Evolutionary conservation across 2,329 filamentous ascomycete genomes (phyloP).

Genomic region (Colletotrichum zoysiae): DNA sequence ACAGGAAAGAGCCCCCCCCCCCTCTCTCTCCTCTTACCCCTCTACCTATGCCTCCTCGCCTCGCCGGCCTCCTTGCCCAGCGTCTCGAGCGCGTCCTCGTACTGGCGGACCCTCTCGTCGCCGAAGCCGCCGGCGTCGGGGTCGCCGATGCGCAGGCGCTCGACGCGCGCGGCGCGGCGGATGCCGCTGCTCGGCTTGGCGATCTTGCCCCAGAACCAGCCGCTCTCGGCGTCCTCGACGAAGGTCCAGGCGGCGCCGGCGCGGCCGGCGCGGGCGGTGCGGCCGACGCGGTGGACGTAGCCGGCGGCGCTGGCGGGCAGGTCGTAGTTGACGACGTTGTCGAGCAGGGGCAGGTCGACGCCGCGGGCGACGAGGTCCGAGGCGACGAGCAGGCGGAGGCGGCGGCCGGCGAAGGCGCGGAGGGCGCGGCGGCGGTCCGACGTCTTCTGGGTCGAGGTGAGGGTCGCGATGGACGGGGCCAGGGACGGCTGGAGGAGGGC

Average conservation of each 20-base stretch:
- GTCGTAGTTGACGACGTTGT: slow-evolving; percentile 94
- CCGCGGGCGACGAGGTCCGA: slow-evolving; percentile 95
- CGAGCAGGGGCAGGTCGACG: slow-evolving; percentile 82
- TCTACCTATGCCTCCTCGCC: slow-evolving; percentile 42
- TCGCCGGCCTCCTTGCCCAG: slow-evolving; percentile 72
- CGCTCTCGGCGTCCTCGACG: slow-evolving; percentile 82
- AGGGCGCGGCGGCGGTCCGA: slow-evolving; percentile 76
- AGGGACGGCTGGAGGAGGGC: slow-evolving; percentile 73
- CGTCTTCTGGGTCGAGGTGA: slow-evolving; percentile 84
- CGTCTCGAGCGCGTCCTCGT: slow-evolving; percentile 70
- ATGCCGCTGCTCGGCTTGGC: slow-evolving; percentile 66
- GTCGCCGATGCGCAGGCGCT: slow-evolving; percentile 59
- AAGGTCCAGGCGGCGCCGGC: slow-evolving; percentile 87
- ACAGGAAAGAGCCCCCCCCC: too few species aligned
- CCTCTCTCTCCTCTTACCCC: too few species aligned
- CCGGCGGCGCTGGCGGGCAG: slow-evolving; percentile 83
- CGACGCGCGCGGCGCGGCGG: slow-evolving; percentile 59
- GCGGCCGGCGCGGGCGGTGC: slow-evolving; percentile 86
- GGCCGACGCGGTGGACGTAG: slow-evolving; percentile 92
- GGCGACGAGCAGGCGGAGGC: slow-evolving; percentile 82
- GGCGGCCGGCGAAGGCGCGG: slow-evolving; percentile 71
- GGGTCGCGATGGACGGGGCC: slow-evolving; percentile 71
- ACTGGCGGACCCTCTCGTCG: slow-evolving; percentile 60
- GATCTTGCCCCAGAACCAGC: slow-evolving; percentile 93
- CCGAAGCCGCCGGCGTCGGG: slow-evolving; percentile 56